Base-by-base conservation (phyloP, 2,329 filamentous ascomycete species). In the Sporothrix humicola region DNA sequence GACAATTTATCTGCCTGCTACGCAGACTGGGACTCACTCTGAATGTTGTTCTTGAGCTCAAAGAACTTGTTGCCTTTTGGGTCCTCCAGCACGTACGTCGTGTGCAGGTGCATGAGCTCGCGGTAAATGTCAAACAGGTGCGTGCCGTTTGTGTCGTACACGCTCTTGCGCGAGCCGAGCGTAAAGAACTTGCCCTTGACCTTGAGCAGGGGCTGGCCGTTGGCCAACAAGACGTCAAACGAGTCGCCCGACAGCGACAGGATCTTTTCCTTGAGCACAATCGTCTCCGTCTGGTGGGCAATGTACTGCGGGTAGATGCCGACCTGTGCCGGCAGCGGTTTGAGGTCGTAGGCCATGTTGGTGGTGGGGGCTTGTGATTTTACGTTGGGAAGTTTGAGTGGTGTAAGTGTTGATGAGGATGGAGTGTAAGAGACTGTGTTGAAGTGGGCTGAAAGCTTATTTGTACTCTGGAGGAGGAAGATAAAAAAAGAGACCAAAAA, bases 171-270 rank as follows among this genome's bases (percentile, higher is more conserved):
- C 15, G 84, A 84, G 1, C 85, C 86, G 2, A 90, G 78, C 12
- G 85, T 84, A 76, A 89, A 77, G 74, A 85, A 78, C 73, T 87
- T 86, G 76, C 88, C 89, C 75, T 89, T 81, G 59, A 91, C 86
- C 75, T 85, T 85, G 75, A 91, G 80, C 46, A 91, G 77, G 0
- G 87, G 84, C 26, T 84, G 81, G 26, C 88, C 88, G 74, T 84
- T 85, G 61, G 84, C 81, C 5, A 87, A 85, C 72, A 85, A 86
- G 80, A 92, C 87, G 76, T 88, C 87, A 81, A 92, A 92, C 79
- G 85, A 88, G 81, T 92, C 89, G 73, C 89, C 89, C 0, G 86
- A 86, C 9, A 91, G 81, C 2, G 89, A 91, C 73, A 90, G 79
- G 20, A 91, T 83, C 77, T 89, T 89, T 78, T 92, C 89, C 77